These are phyloP conservation scores for Linnemannia hyalina DNA, from an alignment of 192 early-diverging fungal genomes.

Conservation along the genomic window DNA sequence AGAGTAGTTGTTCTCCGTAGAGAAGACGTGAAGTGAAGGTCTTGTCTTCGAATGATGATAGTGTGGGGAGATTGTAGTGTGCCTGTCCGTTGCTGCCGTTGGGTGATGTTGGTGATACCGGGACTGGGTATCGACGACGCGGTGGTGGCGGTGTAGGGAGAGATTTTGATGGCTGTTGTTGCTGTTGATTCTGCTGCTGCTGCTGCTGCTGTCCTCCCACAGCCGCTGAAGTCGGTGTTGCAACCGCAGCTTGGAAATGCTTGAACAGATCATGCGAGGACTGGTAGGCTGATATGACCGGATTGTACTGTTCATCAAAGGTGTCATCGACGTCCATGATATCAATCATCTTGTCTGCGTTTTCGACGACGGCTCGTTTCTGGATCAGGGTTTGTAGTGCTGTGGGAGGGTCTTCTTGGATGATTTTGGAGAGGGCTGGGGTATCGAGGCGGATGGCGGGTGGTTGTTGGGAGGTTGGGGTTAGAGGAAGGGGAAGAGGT, in stretches of 20 bases:
- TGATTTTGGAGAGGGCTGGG: background rate
- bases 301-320: constrained; percentile 33
- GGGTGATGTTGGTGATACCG: background rate
- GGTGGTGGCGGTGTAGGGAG: background rate
- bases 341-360: background rate
- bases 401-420: background rate
- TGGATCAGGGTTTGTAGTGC: background rate
- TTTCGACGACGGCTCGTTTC: background rate
- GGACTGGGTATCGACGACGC: background rate
- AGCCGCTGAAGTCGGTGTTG: background rate
- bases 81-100: background rate
- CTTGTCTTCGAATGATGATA: background rate
- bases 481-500: background rate
- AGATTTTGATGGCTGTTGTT: background rate
- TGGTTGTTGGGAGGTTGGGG: background rate
- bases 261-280: constrained; percentile 28
- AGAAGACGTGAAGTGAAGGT: background rate
- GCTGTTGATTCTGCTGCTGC: background rate
- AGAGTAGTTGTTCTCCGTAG: background rate
- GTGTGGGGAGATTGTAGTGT: background rate
- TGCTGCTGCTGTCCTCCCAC: background rate
- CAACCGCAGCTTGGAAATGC: background rate
- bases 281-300: constrained; percentile 21
- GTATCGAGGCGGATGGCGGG: too few species aligned
- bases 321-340: constrained; percentile 21